Base-by-base conservation (phyloP, 352 stramenopile genomes). In the Phytophthora meadii region DNA sequence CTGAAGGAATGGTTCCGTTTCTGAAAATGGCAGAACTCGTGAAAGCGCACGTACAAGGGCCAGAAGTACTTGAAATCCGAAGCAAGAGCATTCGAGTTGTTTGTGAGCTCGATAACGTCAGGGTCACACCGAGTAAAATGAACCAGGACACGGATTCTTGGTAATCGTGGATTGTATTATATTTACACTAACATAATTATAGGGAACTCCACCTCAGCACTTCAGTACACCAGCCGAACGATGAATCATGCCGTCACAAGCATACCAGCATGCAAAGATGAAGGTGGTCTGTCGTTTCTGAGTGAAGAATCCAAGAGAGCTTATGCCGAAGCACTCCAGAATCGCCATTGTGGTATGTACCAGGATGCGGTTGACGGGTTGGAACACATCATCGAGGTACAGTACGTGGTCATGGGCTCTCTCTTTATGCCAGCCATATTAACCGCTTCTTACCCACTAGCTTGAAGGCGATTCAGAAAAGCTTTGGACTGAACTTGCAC, bases 401-500 rank as follows among this genome's bases (percentile, higher is more conserved):
- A 2, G 68, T 19, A n/a, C 2, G 6, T 30, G 30, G 30, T 11
- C 9, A 4, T 36, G 30, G 28, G 32, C 4, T 61, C 34, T 41
- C 5, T 22, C n/a, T 46, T 46, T 44, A 37, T 2, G 22, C 22
- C 22, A 22, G 22, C 4, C n/a, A 8, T 46, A 36, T 36, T 36
- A 36, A 36, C 30, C 30, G 9, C 30, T 36, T 36, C 10, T 36
- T 36, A 36, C 10, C 30, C 30, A 4, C 4, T 14, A 93, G 84
- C 24, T 68, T 24, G 79, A 89, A 67, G 77, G 67, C 2, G 77
- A 93, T 44, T 87, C 73, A 0, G 80, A 77, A 25, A 55, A 72
- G 25, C 41, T 93, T 10, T 93, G 84, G 84, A 50, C 58, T 19
- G 81, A 91, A 50, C 58, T 93, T 2, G 82, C 84, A 1, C 63